Percentiles rank a stretch among this genome's conserved stretches.
phyloP scores from a whole-genome alignment of 2,329 filamentous ascomycete species.

The Aspergillus floridensis region DNA sequence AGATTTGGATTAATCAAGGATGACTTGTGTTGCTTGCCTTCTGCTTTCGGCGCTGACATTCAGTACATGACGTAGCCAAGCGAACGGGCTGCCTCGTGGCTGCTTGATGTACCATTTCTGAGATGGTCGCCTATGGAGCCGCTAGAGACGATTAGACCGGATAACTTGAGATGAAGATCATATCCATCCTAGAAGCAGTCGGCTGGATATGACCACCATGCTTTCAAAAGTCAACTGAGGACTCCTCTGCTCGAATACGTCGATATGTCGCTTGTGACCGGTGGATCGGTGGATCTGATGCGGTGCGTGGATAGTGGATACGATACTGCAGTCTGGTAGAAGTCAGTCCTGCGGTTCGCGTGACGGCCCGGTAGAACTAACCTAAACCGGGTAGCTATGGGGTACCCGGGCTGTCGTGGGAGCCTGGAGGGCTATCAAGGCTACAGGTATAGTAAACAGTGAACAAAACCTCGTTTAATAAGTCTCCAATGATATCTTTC shows the following conservation, averaged over 20 bases:
- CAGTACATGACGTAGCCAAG: conserved; percentile 40
- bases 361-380: not conserved
- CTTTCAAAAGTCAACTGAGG: not conserved
- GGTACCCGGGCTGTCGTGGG: too few species aligned
- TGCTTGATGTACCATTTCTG: conserved; percentile 3
- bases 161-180: not conserved
- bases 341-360: not conserved
- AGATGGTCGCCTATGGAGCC: not conserved
- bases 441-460: too few species aligned
- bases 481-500: too few species aligned
- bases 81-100: conserved; percentile 15
- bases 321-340: not conserved
- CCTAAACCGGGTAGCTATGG: not conserved
- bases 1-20: not conserved
- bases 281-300: not conserved
- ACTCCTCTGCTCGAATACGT: not conserved
- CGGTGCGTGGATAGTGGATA: not conserved
- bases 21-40: conserved; percentile 36
- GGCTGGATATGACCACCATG: not conserved
- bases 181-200: not conserved
- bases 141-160: not conserved
- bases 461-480: too few species aligned
- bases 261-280: not conserved
- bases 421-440: too few species aligned
- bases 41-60: conserved; percentile 53